Percentiles rank a stretch among this genome's conserved stretches.
phyloP scores from a whole-genome alignment of 2,329 filamentous ascomycete genomes.

The Penicillium sp. region DNA sequence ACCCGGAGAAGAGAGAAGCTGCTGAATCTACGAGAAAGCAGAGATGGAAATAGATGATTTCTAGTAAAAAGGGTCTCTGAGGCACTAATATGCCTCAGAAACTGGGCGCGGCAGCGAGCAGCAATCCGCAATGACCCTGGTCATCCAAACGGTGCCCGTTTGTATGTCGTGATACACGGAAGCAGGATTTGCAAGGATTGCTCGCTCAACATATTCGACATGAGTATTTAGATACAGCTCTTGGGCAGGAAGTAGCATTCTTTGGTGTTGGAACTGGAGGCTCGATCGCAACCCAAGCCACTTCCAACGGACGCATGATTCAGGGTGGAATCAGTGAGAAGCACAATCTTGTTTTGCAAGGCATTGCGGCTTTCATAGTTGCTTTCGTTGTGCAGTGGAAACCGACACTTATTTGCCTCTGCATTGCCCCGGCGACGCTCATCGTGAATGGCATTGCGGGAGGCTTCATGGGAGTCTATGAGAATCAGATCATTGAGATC shows the following conservation, averaged over 20 bases:
- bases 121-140: too few relatives aligned
- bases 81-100: too few relatives aligned
- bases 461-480: conserved; percentile 20
- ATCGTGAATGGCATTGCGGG: conserved; percentile 11
- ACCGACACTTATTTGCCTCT: conserved; percentile 22
- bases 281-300: conserved; percentile 31
- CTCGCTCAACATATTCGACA: too few relatives aligned
- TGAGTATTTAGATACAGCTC: conserved; percentile 19
- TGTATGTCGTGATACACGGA: too few relatives aligned
- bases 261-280: conserved; percentile 30
- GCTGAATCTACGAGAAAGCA: too few relatives aligned
- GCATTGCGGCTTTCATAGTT: conserved; percentile 21
- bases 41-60: too few relatives aligned
- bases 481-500: conserved; percentile 23
- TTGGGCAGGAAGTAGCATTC: conserved; percentile 34
- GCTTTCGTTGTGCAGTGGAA: conserved; percentile 28
- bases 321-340: conserved; percentile 27
- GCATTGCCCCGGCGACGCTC: conserved; percentile 22
- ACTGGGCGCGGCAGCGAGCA: too few relatives aligned
- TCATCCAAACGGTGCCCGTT: too few relatives aligned
- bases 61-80: too few relatives aligned
- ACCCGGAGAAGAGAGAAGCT: too few relatives aligned
- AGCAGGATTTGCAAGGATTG: too few relatives aligned
- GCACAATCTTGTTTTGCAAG: conserved; percentile 22
- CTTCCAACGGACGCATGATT: conserved; percentile 28